Base-by-base conservation (phyloP, 2,329 filamentous ascomycete species). In the Westerdykella aurantiaca region DNA sequence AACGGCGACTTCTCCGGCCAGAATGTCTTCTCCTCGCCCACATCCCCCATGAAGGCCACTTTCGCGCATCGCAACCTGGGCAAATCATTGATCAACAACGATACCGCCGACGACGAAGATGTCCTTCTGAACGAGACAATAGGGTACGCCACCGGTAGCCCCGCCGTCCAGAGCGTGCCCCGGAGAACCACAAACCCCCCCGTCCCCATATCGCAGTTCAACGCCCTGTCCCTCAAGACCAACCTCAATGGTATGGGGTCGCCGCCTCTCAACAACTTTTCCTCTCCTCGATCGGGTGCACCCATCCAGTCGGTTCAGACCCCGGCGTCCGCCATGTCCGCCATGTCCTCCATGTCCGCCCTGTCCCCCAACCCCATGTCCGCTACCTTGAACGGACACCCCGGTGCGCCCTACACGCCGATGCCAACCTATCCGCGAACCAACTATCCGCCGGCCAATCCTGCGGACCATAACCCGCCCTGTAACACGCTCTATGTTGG, bases 401-500 rank as follows among this genome's bases (percentile, higher is more conserved):
- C 33, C 9, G 17, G 17, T 13, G 7, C 37, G 9, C 18, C 18
- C 12, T 29, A 38, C 13, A 3, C 18, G 7, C 23, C 37, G n/a
- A 29, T 29, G 25, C 25, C 25, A 10, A 55, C 72, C 45, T 84
- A 77, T 56, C 77, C 78, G 51, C 77, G 74, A 58, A 80, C 81
- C 50, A 84, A 83, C 48, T 86, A 88, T 49, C 91, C 91, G 12
- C 85, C 90, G 0, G 86, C 88, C 48, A 97, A 97, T 55, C 91
- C 90, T 0, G 90, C 91, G 11, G 91, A 98, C 61, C 87, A 96
- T 68, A 96, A 97, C 57, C 91, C 91, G 1, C 93, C 93, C 0
- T 97, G 93, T 77, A 97, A 98, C 63, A 98, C 93, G 0, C 76
- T 98, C 6, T 97, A 98, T 60, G 91, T 98, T 16, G 91, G 93